These are phyloP conservation scores for Fusarium sp. DNA, from an alignment of 2,329 filamentous ascomycete genomes.

Conservation along the genomic window DNA sequence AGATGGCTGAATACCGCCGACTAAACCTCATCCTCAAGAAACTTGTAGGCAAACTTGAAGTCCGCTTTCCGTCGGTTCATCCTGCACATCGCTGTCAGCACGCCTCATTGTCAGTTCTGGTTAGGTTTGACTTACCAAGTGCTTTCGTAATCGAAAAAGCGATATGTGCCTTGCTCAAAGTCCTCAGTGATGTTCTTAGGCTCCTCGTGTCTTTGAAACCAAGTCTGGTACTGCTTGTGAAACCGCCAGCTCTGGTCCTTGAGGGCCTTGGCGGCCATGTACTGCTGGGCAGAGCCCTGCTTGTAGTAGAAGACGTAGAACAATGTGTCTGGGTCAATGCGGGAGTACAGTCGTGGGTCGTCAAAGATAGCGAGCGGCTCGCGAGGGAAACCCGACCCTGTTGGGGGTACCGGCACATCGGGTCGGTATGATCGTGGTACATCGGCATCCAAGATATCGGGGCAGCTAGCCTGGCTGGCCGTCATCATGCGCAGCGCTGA, in stretches of 20 bases:
- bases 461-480: conserved; percentile 76
- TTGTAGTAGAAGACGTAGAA: conserved; percentile 99
- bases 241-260: conserved; percentile 99
- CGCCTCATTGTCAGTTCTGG: not conserved
- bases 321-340: conserved; percentile 93
- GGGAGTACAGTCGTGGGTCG: conserved; percentile 84
- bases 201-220: conserved; percentile 98
- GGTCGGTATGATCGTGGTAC: conserved; percentile 86
- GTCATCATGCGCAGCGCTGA: conserved; percentile 78
- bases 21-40: conserved; percentile 90
- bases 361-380: conserved; percentile 93
- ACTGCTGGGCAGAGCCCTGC: conserved; percentile 95
- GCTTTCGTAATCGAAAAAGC: conserved; percentile 99
- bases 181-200: conserved; percentile 99
- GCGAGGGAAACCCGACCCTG: conserved; percentile 86
- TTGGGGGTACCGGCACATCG: conserved; percentile 77
- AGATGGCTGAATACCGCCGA: not conserved
- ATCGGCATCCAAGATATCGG: conserved; percentile 81
- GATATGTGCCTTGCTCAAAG: conserved; percentile 97
- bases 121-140: conserved; percentile 77
- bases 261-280: conserved; percentile 92
- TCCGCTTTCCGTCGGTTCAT: conserved; percentile 98
- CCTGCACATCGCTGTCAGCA: conserved; percentile 61
- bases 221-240: conserved; percentile 99
- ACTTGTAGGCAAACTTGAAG: conserved; percentile 98